Base-by-base conservation (phyloP, 1,284 basidiomycete genomes). In the Moesziomyces globuligerus region DNA sequence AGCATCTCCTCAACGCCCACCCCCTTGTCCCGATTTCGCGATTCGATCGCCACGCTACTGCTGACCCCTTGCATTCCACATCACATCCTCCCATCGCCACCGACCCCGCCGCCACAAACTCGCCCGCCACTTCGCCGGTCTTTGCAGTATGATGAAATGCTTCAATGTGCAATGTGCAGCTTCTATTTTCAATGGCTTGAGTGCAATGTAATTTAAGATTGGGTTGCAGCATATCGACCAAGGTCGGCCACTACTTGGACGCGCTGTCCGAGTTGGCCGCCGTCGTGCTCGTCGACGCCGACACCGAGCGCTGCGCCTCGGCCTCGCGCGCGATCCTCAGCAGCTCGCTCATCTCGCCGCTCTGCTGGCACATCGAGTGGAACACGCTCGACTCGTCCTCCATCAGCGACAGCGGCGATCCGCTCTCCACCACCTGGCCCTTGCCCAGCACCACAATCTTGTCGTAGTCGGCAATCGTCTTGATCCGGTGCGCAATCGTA, bases 381-480 rank as follows among this genome's bases (percentile, higher is more conserved):
- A 80, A 80, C n/a, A 68, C 52, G 38, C 69, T 68, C 44, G 24
- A 34, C 39, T 65, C 43, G 29, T 68, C 48, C 23, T 60, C 50
- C 39, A 91, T 85, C 8, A 93, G 85, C 23, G 85, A 85, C n/a
- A 82, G 83, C 0, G 91, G 91, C 44, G 85, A 85, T 73, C 91
- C 92, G 75, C 90, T 93, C 79, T 95, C 93, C 3, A 89, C 86
- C 50, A 96, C 92, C 3, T 86, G 86, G 7, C 86, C 86, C 7
- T 83, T 83, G 57, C 84, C 85, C 10, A 88, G 80, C 3, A 87
- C 86, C 4, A 86, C 75, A 29, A 89, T 87, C 74, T 84, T 84
- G 81, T 86, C 85, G 49, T 85, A 86, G 72, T 86, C 85, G 71
- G 85, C 84, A 56, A 90, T 88, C 3, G 88, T 90, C 45, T 88